Base-by-base conservation (phyloP, 2,329 filamentous ascomycete genomes). In the Pseudopyrenochaeta lycopersici region DNA sequence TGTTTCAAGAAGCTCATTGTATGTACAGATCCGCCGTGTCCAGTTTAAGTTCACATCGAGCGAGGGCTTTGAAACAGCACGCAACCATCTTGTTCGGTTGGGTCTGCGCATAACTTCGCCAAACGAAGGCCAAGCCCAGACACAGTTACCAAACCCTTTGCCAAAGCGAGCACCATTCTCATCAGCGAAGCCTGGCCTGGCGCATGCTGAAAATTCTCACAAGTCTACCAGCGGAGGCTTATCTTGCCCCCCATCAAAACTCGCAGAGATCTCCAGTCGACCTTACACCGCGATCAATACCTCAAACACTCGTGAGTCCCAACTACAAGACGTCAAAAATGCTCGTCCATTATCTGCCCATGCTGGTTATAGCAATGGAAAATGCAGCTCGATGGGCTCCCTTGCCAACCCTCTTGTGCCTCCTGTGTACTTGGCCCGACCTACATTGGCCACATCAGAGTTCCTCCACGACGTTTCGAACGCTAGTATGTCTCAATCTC, bases 31-130 rank as follows among this genome's bases (percentile, higher is more conserved):
- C 27, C 73, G 77, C 33, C 74, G 79, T 39, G 67, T 80, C 33
- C 80, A 82, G 56, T 54, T 82, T 18, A 79, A 72, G 46, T 81
- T 82, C 54, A 62, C 54, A 14, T 74, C 69, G 4, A 63, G 72
- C 9, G 45, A 62, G 21, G 78, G 80, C 46, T 81, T 70, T 40
- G 72, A 72, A 51, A 57, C 52, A 54, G 66, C 62, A 51, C 60
- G 72, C 52, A 61, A 63, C 47, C 59, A 72, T 66, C 60, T 80
- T 49, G 48, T 62, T 20, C 53, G 58, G 15, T 62, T 75, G 12
- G 75, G 74, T 52, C 75, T 72, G 43, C 70, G 32, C 40, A 74
- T 73, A 63, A 68, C 49, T 21, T 41, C 56, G 3, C 49, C 61
- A 2, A 48, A 46, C 4, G 46, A 48, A 42, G 63, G 15, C 10